phyloP scores from a whole-genome alignment of 352 stramenopile species.

The Hyaloperonospora brassicae region DNA sequence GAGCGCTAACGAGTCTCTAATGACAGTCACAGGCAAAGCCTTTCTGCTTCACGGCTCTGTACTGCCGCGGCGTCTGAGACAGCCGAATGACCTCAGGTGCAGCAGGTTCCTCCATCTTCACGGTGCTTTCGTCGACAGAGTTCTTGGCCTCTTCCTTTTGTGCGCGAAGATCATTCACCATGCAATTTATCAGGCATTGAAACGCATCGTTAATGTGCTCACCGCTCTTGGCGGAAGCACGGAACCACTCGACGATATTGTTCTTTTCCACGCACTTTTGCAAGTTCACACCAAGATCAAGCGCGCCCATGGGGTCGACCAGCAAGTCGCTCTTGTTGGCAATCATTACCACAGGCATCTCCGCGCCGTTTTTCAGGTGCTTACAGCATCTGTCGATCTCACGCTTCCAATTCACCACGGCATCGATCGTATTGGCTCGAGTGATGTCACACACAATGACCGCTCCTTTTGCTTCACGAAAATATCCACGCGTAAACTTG shows the following conservation, averaged over 20 bases:
- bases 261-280: constrained; percentile 73
- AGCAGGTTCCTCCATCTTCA: constrained; percentile 1
- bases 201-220: constrained; percentile 58
- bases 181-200: constrained; percentile 46
- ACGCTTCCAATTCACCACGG: constrained; percentile 74
- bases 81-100: constrained; percentile 39
- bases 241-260: constrained; percentile 74
- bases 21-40: constrained; percentile 46
- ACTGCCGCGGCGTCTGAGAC: constrained; percentile 20
- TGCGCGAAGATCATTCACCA: constrained; percentile 43
- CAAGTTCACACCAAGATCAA: constrained; percentile 76
- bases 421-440: constrained; percentile 77
- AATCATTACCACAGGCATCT: constrained; percentile 72
- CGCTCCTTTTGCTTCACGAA: constrained; percentile 68
- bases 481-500: constrained; percentile 84
- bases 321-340: constrained; percentile 85
- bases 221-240: constrained; percentile 62
- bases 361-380: constrained; percentile 30
- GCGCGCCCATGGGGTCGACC: constrained; percentile 47
- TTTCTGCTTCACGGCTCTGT: constrained; percentile 19
- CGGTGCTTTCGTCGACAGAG: neutral
- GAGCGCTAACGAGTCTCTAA: constrained; percentile 11
- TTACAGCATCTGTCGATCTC: constrained; percentile 65
- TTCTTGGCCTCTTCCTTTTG: constrained; percentile 21
- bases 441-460: constrained; percentile 87